These are phyloP conservation scores for Suillus tomentosus DNA, from an alignment of 768 basidiomycete species.

Conservation along the genomic window DNA sequence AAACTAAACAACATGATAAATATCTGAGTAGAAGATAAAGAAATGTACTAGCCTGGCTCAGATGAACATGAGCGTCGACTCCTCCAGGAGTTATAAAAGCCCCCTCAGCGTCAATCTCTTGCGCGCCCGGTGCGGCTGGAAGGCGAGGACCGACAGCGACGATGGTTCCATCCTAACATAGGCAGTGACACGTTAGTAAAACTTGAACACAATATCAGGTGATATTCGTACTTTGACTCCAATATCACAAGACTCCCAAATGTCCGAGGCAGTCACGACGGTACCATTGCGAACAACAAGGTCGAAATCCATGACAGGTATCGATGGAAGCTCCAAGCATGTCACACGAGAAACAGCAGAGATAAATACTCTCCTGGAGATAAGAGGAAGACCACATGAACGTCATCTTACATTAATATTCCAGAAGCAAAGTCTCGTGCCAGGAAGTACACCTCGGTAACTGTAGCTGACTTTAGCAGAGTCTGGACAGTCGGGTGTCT, in stretches of 20 bases:
- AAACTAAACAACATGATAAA: slow-evolving; percentile 3
- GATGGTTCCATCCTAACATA: slow-evolving; percentile 30
- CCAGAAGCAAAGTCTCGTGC: slow-evolving; percentile 8
- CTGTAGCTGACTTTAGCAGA: background rate
- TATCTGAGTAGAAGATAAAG: background rate
- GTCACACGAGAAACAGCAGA: too few relatives aligned
- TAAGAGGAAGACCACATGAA: slow-evolving; percentile 9
- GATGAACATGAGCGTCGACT: slow-evolving; percentile 39
- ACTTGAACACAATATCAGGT: background rate
- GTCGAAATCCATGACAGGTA: slow-evolving; percentile 17
- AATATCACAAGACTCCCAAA: slow-evolving; percentile 27
- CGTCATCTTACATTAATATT: background rate
- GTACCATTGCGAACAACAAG: slow-evolving; percentile 19
- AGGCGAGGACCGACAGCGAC: slow-evolving; percentile 24
- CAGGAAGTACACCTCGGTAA: background rate
- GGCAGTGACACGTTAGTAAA: background rate
- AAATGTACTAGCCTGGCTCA: slow-evolving; percentile 26
- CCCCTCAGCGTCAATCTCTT: slow-evolving; percentile 38
- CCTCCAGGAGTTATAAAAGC: slow-evolving; percentile 39
- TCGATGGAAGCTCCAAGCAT: background rate
- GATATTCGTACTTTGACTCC: slow-evolving; percentile 26
- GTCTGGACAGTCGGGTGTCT: background rate
- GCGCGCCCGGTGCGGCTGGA: slow-evolving; percentile 18
- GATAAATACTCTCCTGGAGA: slow-evolving; percentile 6
- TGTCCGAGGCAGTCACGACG: slow-evolving; percentile 21